These are phyloP conservation scores for Neoscytalidium dimidiatum DNA, from an alignment of 2,329 filamentous ascomycete species.

Conservation along the genomic window DNA sequence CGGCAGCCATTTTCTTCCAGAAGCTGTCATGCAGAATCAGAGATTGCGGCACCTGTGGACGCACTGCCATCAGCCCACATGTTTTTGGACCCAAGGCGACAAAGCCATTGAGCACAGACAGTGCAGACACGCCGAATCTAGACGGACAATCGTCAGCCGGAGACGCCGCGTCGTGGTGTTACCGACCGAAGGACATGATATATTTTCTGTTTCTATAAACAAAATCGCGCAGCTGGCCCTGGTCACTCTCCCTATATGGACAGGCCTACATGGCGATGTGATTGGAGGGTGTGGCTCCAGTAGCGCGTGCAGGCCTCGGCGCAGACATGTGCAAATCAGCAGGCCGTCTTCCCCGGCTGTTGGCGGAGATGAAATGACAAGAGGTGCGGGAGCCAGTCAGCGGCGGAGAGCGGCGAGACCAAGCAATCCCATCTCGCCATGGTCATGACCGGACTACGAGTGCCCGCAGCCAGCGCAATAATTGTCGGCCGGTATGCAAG, in stretches of 20 bases:
- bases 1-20: background rate
- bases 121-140: background rate
- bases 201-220: background rate
- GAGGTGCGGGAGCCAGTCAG: background rate
- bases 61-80: background rate
- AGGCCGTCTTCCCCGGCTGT: background rate
- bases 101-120: background rate
- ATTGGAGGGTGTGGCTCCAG: background rate
- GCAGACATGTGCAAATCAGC: conserved; percentile 10
- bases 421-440: background rate
- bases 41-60: background rate
- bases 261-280: background rate
- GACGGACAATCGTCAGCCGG: background rate
- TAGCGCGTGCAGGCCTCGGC: background rate
- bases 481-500: background rate
- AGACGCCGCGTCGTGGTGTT: background rate
- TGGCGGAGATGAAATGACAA: conserved; percentile 10
- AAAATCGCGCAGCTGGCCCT: background rate
- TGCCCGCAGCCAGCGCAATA: background rate
- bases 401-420: background rate
- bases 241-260: background rate
- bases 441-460: background rate
- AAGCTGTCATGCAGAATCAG: no score
- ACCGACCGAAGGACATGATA: background rate
- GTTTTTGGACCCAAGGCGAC: background rate